These are phyloP conservation scores for Eucalyptus rudis DNA, from an alignment of 345 rosid species.

Conservation along the genomic window DNA sequence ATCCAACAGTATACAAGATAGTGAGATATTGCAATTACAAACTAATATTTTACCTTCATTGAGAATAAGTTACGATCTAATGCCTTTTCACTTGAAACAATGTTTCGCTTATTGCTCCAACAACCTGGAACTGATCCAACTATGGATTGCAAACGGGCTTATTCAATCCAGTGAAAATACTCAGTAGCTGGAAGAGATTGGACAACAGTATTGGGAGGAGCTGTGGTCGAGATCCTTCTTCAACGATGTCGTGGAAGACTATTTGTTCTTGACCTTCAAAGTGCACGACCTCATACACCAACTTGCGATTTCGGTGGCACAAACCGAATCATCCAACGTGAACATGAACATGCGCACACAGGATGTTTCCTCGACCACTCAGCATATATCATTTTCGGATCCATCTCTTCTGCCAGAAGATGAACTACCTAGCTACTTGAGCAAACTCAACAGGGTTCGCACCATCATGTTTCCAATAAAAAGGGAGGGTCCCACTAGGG, in stretches of 20 bases:
- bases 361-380: background rate
- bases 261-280: background rate
- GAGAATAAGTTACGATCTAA: conserved; percentile 11
- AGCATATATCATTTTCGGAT: background rate
- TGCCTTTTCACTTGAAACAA: conserved; percentile 18
- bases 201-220: conserved; percentile 1
- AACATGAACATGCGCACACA: background rate
- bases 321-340: background rate
- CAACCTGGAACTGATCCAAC: background rate
- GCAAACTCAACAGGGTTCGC: background rate
- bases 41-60: background rate
- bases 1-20: background rate
- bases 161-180: background rate
- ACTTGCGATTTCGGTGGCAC: background rate
- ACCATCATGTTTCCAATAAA: background rate
- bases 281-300: conserved; percentile 24
- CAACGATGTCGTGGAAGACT: background rate
- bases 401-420: background rate
- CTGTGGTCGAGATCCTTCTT: conserved; percentile 19
- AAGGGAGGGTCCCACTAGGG: background rate
- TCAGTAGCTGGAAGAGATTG: background rate
- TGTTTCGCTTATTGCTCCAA: conserved; percentile 19
- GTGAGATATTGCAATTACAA: background rate
- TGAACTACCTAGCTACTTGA: background rate
- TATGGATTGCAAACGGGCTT: conserved; percentile 1